Percentiles rank a stretch among this genome's conserved stretches.
phyloP scores from a whole-genome alignment of 2,329 filamentous ascomycete species.

The Pyricularia grisea region DNA sequence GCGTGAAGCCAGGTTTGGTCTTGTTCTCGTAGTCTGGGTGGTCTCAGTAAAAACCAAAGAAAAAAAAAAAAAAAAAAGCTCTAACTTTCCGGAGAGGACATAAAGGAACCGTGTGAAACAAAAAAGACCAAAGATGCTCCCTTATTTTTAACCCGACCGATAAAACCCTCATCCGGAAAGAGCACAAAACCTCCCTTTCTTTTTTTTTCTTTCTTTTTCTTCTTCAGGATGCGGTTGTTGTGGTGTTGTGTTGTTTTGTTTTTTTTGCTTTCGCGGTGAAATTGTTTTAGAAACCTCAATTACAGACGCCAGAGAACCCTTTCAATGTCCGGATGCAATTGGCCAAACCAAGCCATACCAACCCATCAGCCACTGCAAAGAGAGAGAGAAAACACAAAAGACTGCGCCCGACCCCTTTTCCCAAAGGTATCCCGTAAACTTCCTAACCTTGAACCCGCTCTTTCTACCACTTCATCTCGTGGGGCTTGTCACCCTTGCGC shows the following conservation, averaged over 20 bases:
- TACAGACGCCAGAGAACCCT: slow-evolving; percentile 58
- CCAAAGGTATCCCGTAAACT: slow-evolving; percentile 4
- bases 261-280: slow-evolving; percentile 43
- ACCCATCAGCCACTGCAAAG: slow-evolving; percentile 20
- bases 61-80: neutral
- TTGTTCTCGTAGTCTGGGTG: neutral
- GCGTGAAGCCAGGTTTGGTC: neutral
- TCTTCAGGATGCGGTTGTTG: slow-evolving; percentile 3
- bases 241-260: slow-evolving; percentile 18
- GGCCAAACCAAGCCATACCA: slow-evolving; percentile 47
- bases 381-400: slow-evolving; percentile 1
- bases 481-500: slow-evolving; percentile 98
- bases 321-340: slow-evolving; percentile 57
- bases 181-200: neutral
- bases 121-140: neutral
- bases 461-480: slow-evolving; percentile 98
- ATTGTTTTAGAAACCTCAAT: slow-evolving; percentile 38
- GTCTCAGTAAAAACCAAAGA: neutral
- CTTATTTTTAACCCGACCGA: neutral
- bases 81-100: neutral
- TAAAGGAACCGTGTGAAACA: neutral
- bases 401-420: slow-evolving; percentile 1
- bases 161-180: neutral
- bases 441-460: slow-evolving; percentile 17
- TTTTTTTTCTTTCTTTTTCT: neutral